Base-by-base conservation (phyloP, 129 eudicot species). In the Saussurea involucrata region DNA sequence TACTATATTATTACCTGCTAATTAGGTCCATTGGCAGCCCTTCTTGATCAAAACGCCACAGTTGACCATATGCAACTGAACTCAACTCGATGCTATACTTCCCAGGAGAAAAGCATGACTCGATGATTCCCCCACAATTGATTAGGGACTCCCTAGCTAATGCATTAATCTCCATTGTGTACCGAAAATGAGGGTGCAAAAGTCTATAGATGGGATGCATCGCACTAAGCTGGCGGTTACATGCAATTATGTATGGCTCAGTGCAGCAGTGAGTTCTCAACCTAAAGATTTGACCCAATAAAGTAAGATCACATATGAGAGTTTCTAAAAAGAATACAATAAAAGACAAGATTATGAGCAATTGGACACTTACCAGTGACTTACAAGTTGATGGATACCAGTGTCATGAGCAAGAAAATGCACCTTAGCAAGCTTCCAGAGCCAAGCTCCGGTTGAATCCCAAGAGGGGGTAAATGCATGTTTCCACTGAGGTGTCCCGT, bases 391-490 rank as follows among this genome's bases (percentile, higher is more conserved):
- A 75, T 90, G 96, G 84, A 32, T 8, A 49, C 85, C 90, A 4
- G 96, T 81, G 69, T 90, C 96, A 63, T 85, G 96, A 70, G 96
- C 87, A 68, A 87, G 92, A 25, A 85, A 84, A 79, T 90, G 96
- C 33, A 84, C 80, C 49, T 90, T 90, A 2, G 96, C 96, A 7
- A 90, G 68, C 76, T 85, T 87, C 92, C 96, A 90, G 0, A 80
- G 83, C 96, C 96, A 90, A 20, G 81, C 40, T 21, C 79, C 80
- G 20, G 92, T 90, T 44, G 92, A 72, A 61, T 85, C 78, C 71
- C 73, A 76, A 34, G 63, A 6, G 0, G 85, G 96, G 2, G 25
- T 32, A 66, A 33, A 90, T 2, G 84, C 96, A 34, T 81, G 66
- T 76, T 69, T 92, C 97, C 97, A 92, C n/a, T 84, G 88, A 10